These are phyloP conservation scores for Cutaneotrichosporon sp. DNA, from an alignment of 1,284 basidiomycete species.

Conservation along the genomic window DNA sequence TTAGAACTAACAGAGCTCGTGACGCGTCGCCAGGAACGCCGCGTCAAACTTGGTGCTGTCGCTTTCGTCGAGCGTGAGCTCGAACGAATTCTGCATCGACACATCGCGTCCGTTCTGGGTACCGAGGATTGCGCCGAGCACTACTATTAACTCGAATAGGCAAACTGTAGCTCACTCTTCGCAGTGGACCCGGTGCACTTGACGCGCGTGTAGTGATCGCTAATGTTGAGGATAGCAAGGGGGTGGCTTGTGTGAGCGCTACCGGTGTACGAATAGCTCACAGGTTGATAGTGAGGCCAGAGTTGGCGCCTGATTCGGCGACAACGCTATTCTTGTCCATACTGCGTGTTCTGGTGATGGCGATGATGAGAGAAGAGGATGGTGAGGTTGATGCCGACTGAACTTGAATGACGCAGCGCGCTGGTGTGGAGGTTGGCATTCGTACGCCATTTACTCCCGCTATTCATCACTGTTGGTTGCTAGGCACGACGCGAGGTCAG, in stretches of 20 bases:
- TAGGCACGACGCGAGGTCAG: no score
- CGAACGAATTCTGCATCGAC: constrained; percentile 95
- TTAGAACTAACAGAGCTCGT: constrained; percentile 82
- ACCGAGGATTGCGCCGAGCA: constrained; percentile 89
- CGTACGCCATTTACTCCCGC: not conserved
- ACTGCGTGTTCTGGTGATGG: not conserved
- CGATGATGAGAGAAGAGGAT: not conserved
- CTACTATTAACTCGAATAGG: constrained; percentile 53
- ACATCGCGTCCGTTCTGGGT: constrained; percentile 90
- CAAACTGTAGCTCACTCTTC: constrained; percentile 10
- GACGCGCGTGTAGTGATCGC: constrained; percentile 89
- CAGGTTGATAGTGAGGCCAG: constrained; percentile 49
- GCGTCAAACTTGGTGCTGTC: constrained; percentile 61
- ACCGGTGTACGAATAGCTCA: constrained; percentile 20
- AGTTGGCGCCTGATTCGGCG: constrained; percentile 28
- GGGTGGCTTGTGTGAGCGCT: constrained; percentile 67
- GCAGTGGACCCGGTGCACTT: constrained; percentile 3
- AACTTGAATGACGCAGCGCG: not conserved
- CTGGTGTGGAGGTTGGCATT: not conserved
- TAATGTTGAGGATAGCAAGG: constrained; percentile 92
- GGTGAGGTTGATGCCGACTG: not conserved
- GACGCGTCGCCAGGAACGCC: constrained; percentile 74
- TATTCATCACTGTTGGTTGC: not conserved
- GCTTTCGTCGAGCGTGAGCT: constrained; percentile 61
- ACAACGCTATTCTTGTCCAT: constrained; percentile 8